Evolutionary conservation across 139 green algal species (phyloP).

Genomic region (Zygnema cylindricum): DNA sequence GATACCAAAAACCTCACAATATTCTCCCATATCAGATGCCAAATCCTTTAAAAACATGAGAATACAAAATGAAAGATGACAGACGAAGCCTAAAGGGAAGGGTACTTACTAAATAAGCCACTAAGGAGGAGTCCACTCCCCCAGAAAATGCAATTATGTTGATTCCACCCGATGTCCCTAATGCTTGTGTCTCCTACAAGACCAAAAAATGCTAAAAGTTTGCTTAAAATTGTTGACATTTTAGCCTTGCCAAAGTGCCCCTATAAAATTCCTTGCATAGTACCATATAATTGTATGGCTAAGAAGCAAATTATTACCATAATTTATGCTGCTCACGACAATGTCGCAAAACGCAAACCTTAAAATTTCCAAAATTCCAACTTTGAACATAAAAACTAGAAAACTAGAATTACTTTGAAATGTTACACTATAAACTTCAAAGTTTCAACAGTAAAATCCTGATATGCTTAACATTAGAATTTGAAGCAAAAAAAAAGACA

Average conservation of each 20-base stretch:
- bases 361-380: neutral
- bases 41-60: neutral
- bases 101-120: conserved; percentile 5
- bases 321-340: neutral
- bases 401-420: no score
- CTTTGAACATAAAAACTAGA: no score
- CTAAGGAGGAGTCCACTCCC: conserved; percentile 52
- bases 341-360: neutral
- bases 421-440: no score
- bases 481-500: no score
- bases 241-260: no score
- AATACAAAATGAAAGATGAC: neutral
- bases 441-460: no score
- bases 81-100: neutral
- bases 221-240: no score
- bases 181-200: conserved; percentile 27
- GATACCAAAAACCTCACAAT: neutral
- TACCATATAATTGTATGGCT: neutral
- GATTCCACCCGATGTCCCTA: conserved; percentile 10
- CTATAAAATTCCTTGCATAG: no score
- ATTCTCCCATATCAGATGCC: no score
- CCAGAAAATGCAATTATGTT: conserved; percentile 59
- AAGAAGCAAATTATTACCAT: neutral
- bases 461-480: no score
- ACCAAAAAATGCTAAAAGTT: no score